Percentiles rank a stretch among this genome's conserved stretches.
phyloP scores from a whole-genome alignment of 805 yeast genomes.

The Teunomyces funiuensis region DNA sequence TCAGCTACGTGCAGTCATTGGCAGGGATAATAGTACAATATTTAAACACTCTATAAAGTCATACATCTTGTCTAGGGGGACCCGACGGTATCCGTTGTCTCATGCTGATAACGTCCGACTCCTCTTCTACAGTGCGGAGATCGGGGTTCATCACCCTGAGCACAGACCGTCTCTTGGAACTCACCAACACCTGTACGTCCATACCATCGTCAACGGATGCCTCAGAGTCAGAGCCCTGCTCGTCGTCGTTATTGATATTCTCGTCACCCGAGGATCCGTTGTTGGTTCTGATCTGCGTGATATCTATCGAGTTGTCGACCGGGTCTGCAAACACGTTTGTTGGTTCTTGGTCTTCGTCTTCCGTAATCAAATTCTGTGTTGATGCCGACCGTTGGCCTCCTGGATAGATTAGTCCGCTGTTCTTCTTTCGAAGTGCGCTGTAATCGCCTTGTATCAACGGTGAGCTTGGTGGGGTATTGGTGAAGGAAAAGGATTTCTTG shows the following conservation, averaged over 20 bases:
- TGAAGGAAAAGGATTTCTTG: constrained; percentile 24
- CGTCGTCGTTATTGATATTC: constrained; percentile 7
- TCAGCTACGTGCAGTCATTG: too few relatives aligned
- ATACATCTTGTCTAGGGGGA: background rate
- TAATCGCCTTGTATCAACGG: constrained; percentile 12
- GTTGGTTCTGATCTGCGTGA: background rate
- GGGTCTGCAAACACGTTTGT: background rate
- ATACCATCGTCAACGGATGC: constrained; percentile 47
- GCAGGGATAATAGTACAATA: background rate
- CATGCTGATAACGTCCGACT: constrained; percentile 7
- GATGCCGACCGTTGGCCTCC: background rate
- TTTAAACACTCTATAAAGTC: background rate
- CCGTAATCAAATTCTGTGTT: background rate
- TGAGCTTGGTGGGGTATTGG: constrained; percentile 21
- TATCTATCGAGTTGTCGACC: constrained; percentile 7
- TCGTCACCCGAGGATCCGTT: background rate
- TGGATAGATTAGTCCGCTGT: background rate
- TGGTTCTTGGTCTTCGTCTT: background rate
- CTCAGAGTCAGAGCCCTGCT: constrained; percentile 20
- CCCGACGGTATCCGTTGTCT: constrained; percentile 15
- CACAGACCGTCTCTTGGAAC: constrained; percentile 60
- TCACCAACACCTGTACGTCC: constrained; percentile 72
- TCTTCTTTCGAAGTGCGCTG: constrained; percentile 2
- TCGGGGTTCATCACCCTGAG: constrained; percentile 67
- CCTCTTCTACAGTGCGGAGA: constrained; percentile 13